Evolutionary conservation across 805 yeast genomes (phyloP).

Genomic region (Candida morakotiae): DNA sequence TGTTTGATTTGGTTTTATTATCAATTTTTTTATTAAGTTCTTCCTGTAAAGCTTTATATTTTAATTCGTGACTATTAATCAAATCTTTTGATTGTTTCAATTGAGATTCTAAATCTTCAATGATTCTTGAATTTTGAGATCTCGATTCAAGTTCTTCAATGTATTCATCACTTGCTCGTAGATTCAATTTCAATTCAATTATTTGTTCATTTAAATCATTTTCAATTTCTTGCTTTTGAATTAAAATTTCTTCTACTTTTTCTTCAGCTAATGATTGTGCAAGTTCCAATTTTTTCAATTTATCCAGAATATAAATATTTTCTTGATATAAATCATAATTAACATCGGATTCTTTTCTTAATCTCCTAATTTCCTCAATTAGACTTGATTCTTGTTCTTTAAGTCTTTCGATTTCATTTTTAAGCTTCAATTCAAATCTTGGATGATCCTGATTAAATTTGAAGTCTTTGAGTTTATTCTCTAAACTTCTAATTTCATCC

Average conservation of each 20-base stretch:
- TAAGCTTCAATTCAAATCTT: not conserved
- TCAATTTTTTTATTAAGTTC: not conserved
- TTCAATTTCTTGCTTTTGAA: not conserved
- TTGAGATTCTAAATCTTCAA: constrained; percentile 18
- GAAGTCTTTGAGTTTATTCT: not conserved
- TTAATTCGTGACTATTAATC: constrained; percentile 1
- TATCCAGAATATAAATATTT: constrained; percentile 2
- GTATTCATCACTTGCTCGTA: constrained; percentile 5
- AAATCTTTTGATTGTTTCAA: constrained; percentile 2
- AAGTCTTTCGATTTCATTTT: not conserved
- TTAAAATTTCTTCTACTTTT: not conserved
- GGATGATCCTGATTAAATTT: not conserved
- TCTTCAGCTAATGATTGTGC: not conserved
- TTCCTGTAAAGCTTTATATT: not conserved
- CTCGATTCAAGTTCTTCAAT: constrained; percentile 5
- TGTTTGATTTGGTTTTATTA: not conserved
- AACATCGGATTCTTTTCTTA: not conserved
- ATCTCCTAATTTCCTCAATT: not conserved
- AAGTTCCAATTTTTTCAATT: constrained; percentile 1
- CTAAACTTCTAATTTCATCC: not conserved
- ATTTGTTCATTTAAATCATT: not conserved
- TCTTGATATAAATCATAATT: constrained; percentile 3
- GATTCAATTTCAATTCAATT: not conserved
- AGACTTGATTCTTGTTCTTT: not conserved
- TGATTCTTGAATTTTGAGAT: constrained; percentile 5